Percentiles rank a stretch among this genome's conserved stretches.
These are phyloP conservation scores for Cyberlindnera nakhonratchasimensis DNA, from an alignment of 805 yeast species.

Conservation along the genomic window DNA sequence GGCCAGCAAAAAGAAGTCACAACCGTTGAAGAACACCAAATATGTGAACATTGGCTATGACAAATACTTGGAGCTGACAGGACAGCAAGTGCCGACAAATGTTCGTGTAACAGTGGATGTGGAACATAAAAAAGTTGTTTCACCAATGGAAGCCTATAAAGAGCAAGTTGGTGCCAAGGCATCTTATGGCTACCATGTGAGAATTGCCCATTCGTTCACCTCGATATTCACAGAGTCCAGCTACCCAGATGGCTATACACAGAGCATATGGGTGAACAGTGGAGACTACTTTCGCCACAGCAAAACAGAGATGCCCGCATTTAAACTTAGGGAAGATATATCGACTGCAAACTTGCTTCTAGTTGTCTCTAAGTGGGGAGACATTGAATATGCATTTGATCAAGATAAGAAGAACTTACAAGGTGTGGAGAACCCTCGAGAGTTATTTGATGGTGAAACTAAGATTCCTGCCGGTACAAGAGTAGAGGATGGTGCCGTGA, in stretches of 20 bases:
- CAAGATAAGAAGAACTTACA: constrained; percentile 47
- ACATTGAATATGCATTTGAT: constrained; percentile 50
- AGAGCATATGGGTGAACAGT: constrained; percentile 60
- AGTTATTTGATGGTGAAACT: constrained; percentile 66
- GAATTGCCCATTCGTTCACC: constrained; percentile 60
- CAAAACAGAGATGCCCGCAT: constrained; percentile 27
- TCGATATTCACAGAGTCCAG: constrained; percentile 69
- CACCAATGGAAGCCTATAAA: constrained; percentile 65
- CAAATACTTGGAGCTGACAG: constrained; percentile 52
- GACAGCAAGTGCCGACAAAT: constrained; percentile 66
- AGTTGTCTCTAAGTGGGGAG: constrained; percentile 61
- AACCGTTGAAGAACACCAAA: constrained; percentile 55
- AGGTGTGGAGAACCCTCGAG: constrained; percentile 50
- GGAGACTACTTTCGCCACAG: constrained; percentile 55
- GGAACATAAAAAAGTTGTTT: constrained; percentile 56
- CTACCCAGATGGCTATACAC: constrained; percentile 64
- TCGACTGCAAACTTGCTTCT: constrained; percentile 40
- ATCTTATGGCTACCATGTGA: constrained; percentile 69
- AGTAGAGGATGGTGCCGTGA: constrained; percentile 68
- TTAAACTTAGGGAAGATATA: constrained; percentile 14
- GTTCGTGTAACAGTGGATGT: constrained; percentile 80
- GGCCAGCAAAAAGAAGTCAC: constrained; percentile 41
- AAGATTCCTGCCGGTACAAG: constrained; percentile 52
- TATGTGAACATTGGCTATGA: constrained; percentile 73
- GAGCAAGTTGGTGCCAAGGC: constrained; percentile 57